Evolutionary conservation across 345 rosid genomes (phyloP), one percentile per base, ranked within the genome.

Genomic region (Balakata baccata): DNA sequence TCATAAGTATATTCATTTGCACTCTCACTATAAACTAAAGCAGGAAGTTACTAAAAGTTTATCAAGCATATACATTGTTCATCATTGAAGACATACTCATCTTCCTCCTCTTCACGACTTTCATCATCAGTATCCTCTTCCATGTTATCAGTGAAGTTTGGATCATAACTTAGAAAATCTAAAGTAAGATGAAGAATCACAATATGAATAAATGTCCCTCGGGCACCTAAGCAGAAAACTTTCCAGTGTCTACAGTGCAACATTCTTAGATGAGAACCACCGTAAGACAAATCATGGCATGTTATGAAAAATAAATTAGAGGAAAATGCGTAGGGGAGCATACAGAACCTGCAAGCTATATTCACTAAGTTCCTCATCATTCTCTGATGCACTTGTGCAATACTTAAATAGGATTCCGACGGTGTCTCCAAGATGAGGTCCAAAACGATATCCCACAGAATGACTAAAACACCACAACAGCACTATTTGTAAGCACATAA

Each of bases 1-100:
- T 96, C 99, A 80, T 96, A 98, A 4, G 99, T 96, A 83, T 96
- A 96, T 76, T 96, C 99, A 81, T 91, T 93, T 77, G 96, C 97
- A 86, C 99, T 93, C 80, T 93, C 98, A 66, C 99, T 96, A 73
- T 71, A 82, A 79, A 80, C 11, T 82, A 64, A 66, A 46, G 5
- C 20, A 14, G 5, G 56, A 50, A 16, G 39, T 85, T 54, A 81
- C 65, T 25, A 72, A 38, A 41, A 63, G 46, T 74, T 64, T 51
- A 73, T 6, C 78, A 74, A 77, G 73, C 74, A 79, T 70, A 74
- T 71, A 49, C 62, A 78, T 17, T 37, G 74, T 77, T 39, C 56
- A 73, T 62, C 65, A 64, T 76, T 29, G 10, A 74, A 67, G 70
- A 87, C 95, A 70, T 91, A 96, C 99, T 96, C 99, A 68, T 96